A percentile compares a stretch with the other conserved stretches of the same genome.
phyloP scores from a whole-genome alignment of 2,329 filamentous ascomycete genomes.

The Monosporascus sp. region DNA sequence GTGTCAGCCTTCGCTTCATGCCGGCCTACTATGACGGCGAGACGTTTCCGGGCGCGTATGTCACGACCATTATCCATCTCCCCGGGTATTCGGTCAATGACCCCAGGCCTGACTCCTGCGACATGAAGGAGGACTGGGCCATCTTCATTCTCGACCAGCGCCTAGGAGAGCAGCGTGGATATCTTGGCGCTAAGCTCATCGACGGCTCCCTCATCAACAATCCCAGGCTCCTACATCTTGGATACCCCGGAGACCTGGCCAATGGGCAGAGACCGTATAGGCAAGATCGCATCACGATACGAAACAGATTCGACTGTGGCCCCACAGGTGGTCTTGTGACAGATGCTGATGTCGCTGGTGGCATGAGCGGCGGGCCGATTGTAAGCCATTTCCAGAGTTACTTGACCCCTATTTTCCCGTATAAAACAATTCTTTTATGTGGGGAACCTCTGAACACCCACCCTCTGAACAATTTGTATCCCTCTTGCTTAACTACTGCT shows the following conservation, averaged over 20 bases:
- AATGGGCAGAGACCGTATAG: conserved; percentile 9
- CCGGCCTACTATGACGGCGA: conserved; percentile 20
- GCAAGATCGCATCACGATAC: conserved; percentile 9
- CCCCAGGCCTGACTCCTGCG: conserved; percentile 8
- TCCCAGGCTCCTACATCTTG: conserved; percentile 15
- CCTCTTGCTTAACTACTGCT: neutral
- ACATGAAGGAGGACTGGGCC: conserved; percentile 21
- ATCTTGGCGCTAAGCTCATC: conserved; percentile 16
- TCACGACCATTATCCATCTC: conserved; percentile 3
- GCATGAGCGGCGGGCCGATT: conserved; percentile 10
- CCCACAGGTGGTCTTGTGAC: conserved; percentile 8
- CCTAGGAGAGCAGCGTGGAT: conserved; percentile 19
- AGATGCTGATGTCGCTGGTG: conserved; percentile 9
- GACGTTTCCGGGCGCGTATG: conserved; percentile 8
- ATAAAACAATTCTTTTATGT: neutral
- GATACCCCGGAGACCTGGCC: conserved; percentile 8
- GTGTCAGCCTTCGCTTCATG: conserved; percentile 16
- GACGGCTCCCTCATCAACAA: conserved; percentile 5
- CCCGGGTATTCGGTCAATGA: conserved; percentile 6
- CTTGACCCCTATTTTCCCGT: neutral
- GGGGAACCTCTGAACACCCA: too few relatives aligned
- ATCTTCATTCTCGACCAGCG: conserved; percentile 20
- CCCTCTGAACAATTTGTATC: too few relatives aligned
- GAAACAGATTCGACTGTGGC: conserved; percentile 2
- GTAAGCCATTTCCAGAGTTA: conserved; percentile 1